phyloP scores from a whole-genome alignment of 1,284 basidiomycete genomes.

The Cutaneotrichosporon cutaneum region DNA sequence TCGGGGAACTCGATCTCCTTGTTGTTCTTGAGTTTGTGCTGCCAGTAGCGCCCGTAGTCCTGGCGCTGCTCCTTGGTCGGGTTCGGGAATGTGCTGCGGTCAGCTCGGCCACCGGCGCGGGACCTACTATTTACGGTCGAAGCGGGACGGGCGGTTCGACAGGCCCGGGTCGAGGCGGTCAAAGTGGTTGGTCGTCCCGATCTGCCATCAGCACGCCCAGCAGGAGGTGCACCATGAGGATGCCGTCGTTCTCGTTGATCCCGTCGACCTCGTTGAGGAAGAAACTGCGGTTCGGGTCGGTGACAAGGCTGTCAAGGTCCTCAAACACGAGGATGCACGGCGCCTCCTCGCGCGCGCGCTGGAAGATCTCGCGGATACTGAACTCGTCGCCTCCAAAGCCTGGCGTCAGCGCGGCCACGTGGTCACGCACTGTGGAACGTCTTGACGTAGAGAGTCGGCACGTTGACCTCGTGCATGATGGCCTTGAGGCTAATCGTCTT shows the following conservation, averaged over 20 bases:
- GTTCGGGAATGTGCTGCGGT: conserved; percentile 56
- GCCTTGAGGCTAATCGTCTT: conserved; percentile 77
- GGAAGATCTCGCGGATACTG: conserved; percentile 35
- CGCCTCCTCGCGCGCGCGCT: conserved; percentile 49
- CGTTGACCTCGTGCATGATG: conserved; percentile 50
- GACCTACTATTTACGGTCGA: conserved; percentile 77
- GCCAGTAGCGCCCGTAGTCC: conserved; percentile 72
- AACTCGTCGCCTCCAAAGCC: not conserved
- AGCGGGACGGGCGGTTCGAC: conserved; percentile 72
- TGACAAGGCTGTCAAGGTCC: conserved; percentile 77
- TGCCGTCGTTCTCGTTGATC: conserved; percentile 65
- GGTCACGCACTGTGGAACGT: conserved; percentile 48
- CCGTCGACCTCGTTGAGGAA: conserved; percentile 74
- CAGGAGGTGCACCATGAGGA: conserved; percentile 58
- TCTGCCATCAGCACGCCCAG: conserved; percentile 34
- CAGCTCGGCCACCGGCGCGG: not conserved
- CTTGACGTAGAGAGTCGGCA: conserved; percentile 71
- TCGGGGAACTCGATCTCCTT: conserved; percentile 66
- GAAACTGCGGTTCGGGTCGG: conserved; percentile 70
- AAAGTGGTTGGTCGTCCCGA: conserved; percentile 80
- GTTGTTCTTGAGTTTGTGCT: conserved; percentile 65
- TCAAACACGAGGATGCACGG: conserved; percentile 76
- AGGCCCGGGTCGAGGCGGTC: conserved; percentile 72
- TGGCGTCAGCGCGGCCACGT: not conserved
- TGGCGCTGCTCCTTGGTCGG: conserved; percentile 64